Base-by-base conservation (phyloP, 2,329 filamentous ascomycete genomes). In the Aspergillus sp. region DNA sequence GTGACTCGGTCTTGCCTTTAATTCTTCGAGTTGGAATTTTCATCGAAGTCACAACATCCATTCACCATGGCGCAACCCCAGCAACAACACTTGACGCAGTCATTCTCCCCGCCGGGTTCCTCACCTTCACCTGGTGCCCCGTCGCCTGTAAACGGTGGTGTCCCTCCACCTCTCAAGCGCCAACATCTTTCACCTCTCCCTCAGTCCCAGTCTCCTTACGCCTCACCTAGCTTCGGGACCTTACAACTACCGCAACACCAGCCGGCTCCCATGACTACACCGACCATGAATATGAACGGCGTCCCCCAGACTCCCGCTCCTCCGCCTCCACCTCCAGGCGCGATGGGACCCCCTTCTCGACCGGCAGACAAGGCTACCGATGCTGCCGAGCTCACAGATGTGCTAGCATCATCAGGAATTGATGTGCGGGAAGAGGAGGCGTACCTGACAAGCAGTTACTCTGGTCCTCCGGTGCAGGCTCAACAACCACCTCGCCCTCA, bases 351-450 rank as follows among this genome's bases (percentile, higher is more conserved):
- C 48, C 86, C 86, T n/a, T 85, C 85, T 61, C 79, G 84, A 43
- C 86, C 86, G 12, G 78, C 74, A 12, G 80, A 82, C 8, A 81
- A 82, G 63, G 80, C 81, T 45, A 83, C 82, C 58, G 76, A 85
- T 76, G 74, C 76, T 53, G 75, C 93, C 68, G 91, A 96, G 69
- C 84, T 93, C 49, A 91, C 89, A 65, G 93, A 97, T 78, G 90
- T 92, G 54, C 78, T 97, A 57, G 89, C 89, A 17, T 91, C 90
- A 17, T 94, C 92, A 15, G 92, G 92, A 53, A 92, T 97, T 64
- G 91, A 97, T 79, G 78, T 97, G 50, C 88, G 89, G 60, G 92
- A 92, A 65, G 93, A 97, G 75, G 91, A 96, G 71, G 91, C 92
- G 68, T 91, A 87, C 66, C 82, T 95, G 74, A 88, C 91, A 48